Base-by-base conservation (phyloP, 768 basidiomycete species). In the Lactifluus rugatus region DNA sequence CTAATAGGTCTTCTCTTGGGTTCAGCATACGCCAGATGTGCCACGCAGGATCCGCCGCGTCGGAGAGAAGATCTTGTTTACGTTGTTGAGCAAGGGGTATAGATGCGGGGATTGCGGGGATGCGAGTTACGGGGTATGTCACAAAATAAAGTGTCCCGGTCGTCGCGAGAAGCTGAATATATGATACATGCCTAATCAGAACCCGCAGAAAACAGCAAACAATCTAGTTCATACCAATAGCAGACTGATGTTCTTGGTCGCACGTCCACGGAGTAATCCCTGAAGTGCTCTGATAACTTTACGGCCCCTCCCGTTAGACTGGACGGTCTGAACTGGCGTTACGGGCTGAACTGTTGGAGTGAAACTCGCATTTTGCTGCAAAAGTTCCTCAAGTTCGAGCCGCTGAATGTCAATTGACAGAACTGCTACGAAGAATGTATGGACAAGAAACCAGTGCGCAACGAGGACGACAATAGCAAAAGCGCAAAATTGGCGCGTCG, bases 391-490 rank as follows among this genome's bases (percentile, higher is more conserved):
- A 45, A 95, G 77, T 87, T 93, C 95, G 25, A 99, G 72, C 47
- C 95, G 83, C 64, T 96, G 93, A 47, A 97, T 84, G 74, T 99
- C 95, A 64, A 99, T 96, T 0, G 92, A 93, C 23, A 99, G 74
- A 26, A 96, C 93, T 7, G 94, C 89, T 62, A 94, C 77, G 72
- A 95, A 97, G 73, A 97, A 95, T 0, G 93, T 96, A 67, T 96
- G 91, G 16, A 95, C 87, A 60, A 98, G 78, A 74, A 94, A 95
- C 93, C 93, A 98, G 69, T 98, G 94, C 16, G 93, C 93, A 31
- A 97, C 87, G 21, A 97, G 78, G 11, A 97, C 92, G 23, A 97
- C 92, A 45, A 93, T 85, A 0, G 93, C 92, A 68, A 98, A 97
- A 3, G 84, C 78, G 70, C 93, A 95, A 67, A 97, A 95, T 66